phyloP scores from a whole-genome alignment of 2,329 filamentous ascomycete species.

The Ambrosiella cleistominuta region DNA sequence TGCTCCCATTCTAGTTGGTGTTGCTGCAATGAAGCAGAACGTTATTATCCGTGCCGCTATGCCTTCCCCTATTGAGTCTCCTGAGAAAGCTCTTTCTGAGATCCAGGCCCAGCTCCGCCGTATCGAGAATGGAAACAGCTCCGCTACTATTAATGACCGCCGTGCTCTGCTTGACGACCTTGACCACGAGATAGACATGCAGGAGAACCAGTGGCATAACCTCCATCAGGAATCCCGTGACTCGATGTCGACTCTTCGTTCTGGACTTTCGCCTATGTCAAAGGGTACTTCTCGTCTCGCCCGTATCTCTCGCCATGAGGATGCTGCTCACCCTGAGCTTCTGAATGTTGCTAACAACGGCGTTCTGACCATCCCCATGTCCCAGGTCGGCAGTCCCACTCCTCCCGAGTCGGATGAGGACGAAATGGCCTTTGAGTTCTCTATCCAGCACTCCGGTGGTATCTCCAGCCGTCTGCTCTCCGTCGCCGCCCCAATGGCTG shows the following conservation, averaged over 20 bases:
- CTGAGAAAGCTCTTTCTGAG: constrained; percentile 26
- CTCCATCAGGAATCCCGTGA: constrained; percentile 35
- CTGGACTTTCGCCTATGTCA: constrained; percentile 12
- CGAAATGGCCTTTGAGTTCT: constrained; percentile 19
- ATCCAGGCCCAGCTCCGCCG: constrained; percentile 36
- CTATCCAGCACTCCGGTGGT: constrained; percentile 2
- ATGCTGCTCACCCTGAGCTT: constrained; percentile 6
- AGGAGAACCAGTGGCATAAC: constrained; percentile 42
- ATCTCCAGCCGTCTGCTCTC: background rate
- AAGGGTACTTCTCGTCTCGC: constrained; percentile 2
- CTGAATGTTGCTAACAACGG: constrained; percentile 5
- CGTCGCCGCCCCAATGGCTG: background rate
- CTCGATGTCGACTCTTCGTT: constrained; percentile 31
- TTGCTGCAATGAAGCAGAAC: constrained; percentile 22
- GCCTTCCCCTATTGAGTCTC: constrained; percentile 35
- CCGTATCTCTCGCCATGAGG: constrained; percentile 4
- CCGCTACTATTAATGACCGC: background rate
- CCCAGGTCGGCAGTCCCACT: constrained; percentile 32
- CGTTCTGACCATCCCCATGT: constrained; percentile 13
- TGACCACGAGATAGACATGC: constrained; percentile 42
- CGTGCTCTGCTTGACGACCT: constrained; percentile 36
- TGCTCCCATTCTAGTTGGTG: constrained; percentile 33
- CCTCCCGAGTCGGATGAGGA: constrained; percentile 29
- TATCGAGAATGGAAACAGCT: constrained; percentile 21
- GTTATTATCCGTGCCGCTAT: constrained; percentile 30